A percentile compares a stretch with the other conserved stretches of the same genome.
phyloP scores from a whole-genome alignment of 169 alveolate species.

The Babesia caballi region DNA sequence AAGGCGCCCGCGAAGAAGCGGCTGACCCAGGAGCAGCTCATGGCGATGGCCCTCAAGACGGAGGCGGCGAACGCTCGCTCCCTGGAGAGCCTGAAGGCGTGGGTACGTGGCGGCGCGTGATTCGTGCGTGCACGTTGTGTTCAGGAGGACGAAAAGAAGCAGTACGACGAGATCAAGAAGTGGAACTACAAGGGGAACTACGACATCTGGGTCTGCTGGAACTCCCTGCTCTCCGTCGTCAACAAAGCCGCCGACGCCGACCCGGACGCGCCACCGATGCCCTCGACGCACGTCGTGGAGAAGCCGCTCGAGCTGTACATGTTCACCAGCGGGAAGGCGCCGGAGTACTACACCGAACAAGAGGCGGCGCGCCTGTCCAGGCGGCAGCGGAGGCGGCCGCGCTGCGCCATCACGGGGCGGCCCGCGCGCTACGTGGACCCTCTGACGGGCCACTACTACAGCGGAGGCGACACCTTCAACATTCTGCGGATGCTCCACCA shows the following conservation, averaged over 20 bases:
- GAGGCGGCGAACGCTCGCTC: constrained; percentile 76
- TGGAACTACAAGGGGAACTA: constrained; percentile 63
- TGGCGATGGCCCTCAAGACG: constrained; percentile 75
- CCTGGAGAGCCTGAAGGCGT: constrained; percentile 74
- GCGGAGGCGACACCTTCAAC: constrained; percentile 25
- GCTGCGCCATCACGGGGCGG: constrained; percentile 52
- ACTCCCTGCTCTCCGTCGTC: constrained; percentile 60
- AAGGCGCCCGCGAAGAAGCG: not conserved
- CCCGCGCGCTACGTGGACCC: constrained; percentile 61
- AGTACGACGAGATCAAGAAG: constrained; percentile 50
- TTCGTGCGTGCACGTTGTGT: not conserved
- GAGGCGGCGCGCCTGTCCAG: not conserved
- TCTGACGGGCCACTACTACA: constrained; percentile 40
- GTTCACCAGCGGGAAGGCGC: constrained; percentile 65
- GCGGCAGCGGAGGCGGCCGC: not conserved
- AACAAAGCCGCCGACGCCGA: constrained; percentile 23
- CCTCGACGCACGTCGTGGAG: constrained; percentile 44
- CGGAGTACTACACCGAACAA: constrained; percentile 36
- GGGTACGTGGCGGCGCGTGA: constrained; percentile 54
- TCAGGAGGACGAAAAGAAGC: constrained; percentile 63
- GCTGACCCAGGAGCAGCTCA: constrained; percentile 78
- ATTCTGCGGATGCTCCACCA: constrained; percentile 15
- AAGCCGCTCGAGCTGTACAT: constrained; percentile 61
- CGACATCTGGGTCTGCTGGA: constrained; percentile 71
- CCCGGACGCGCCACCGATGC: constrained; percentile 7